Evolutionary conservation across 495 filamentous ascomycete genomes (phyloP).

Genomic region (Daldinia caldariorum): DNA sequence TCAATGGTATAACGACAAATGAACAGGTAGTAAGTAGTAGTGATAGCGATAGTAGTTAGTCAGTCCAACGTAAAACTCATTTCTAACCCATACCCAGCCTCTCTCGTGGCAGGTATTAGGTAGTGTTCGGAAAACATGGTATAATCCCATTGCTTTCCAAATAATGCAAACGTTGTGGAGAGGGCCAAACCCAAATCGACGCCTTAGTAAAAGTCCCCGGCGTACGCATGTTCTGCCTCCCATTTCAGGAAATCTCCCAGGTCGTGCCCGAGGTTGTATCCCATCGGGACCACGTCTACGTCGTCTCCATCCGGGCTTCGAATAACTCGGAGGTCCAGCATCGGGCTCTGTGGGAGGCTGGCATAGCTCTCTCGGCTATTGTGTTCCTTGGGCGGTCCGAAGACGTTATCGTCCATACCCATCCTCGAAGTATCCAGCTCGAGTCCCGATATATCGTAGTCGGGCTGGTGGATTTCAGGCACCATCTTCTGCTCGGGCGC

Average conservation of each 20-base stretch:
- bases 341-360: constrained; percentile 62
- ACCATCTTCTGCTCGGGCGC: constrained; percentile 13
- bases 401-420: constrained; percentile 23
- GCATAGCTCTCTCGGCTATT: constrained; percentile 47
- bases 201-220: constrained; percentile 41
- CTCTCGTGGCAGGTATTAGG: background rate
- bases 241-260: constrained; percentile 62
- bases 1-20: constrained; percentile 37
- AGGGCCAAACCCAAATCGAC: constrained; percentile 21
- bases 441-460: constrained; percentile 31
- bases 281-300: constrained; percentile 60
- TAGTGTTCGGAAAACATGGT: constrained; percentile 7
- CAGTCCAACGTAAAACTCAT: constrained; percentile 22
- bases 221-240: constrained; percentile 57
- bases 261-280: constrained; percentile 65
- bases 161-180: constrained; percentile 2
- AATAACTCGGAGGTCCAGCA: constrained; percentile 58
- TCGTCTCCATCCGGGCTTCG: constrained; percentile 53
- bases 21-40: constrained; percentile 1
- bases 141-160: background rate
- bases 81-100: constrained; percentile 1
- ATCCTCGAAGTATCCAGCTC: constrained; percentile 32
- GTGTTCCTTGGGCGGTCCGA: constrained; percentile 25
- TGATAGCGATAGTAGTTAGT: background rate
- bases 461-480: constrained; percentile 27